Percentiles rank a stretch among this genome's conserved stretches.
Evolutionary conservation across 306 rosid genomes (phyloP).

Genomic region (Begonia fuchsioides): DNA sequence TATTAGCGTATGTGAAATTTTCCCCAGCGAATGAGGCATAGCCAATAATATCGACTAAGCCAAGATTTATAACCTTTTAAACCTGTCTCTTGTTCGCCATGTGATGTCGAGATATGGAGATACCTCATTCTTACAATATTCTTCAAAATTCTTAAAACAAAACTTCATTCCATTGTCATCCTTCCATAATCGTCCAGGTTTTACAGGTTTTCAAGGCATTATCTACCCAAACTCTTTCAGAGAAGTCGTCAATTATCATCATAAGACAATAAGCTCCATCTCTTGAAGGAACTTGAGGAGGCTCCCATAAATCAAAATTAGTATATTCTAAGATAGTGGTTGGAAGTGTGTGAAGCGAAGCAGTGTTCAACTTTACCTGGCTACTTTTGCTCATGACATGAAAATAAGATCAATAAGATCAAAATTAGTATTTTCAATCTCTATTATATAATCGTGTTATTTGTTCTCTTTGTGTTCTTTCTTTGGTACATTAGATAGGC

Average conservation of each 20-base stretch:
- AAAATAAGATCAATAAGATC: too few species aligned
- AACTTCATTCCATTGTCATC: background rate
- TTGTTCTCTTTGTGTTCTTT: too few species aligned
- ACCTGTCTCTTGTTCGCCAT: background rate
- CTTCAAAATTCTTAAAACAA: background rate
- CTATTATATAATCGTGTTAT: too few species aligned
- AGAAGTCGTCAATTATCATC: background rate
- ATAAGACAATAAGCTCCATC: background rate
- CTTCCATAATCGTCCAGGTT: background rate
- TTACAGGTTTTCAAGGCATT: background rate
- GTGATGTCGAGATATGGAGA: background rate
- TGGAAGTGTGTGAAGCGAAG: background rate
- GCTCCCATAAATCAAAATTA: background rate
- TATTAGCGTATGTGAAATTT: background rate
- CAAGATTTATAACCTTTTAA: too few species aligned
- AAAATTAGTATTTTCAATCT: too few species aligned
- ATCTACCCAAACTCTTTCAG: background rate
- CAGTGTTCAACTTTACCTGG: background rate
- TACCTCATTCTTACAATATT: background rate
- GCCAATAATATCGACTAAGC: too few species aligned
- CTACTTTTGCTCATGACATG: background rate
- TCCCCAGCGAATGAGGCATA: background rate
- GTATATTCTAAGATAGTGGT: background rate
- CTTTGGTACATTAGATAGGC: too few species aligned
- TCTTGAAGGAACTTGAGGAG: background rate